These are phyloP conservation scores for Penicillium rolfsii DNA, from an alignment of 2,329 filamentous ascomycete genomes.

Conservation along the genomic window DNA sequence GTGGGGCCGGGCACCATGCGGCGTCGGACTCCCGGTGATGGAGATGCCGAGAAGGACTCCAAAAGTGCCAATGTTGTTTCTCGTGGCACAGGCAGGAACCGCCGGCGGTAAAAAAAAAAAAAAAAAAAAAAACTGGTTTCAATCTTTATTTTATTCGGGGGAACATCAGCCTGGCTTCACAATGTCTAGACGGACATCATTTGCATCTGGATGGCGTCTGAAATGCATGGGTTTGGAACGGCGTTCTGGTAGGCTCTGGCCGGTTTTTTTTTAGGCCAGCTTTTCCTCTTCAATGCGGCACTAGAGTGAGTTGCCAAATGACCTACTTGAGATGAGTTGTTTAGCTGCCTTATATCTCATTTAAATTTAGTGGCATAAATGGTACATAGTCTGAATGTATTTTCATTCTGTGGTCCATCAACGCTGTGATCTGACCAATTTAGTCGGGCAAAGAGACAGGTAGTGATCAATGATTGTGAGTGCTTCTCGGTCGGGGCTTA, in stretches of 20 bases:
- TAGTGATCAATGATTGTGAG: no score
- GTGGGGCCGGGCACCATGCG: constrained; percentile 80
- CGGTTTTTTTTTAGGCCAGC: background rate
- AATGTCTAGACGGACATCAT: constrained; percentile 3
- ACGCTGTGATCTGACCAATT: no score
- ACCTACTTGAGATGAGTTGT: background rate
- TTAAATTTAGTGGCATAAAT: background rate
- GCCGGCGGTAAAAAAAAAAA: constrained; percentile 33
- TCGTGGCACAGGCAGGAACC: constrained; percentile 34
- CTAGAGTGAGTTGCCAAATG: background rate
- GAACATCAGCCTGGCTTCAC: background rate
- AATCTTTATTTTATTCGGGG: background rate
- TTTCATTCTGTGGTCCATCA: no score
- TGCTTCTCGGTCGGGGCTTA: no score
- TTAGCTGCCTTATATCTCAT: background rate
- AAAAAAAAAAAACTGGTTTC: background rate
- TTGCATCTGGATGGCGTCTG: constrained; percentile 22
- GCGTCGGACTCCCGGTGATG: constrained; percentile 74
- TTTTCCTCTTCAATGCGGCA: background rate
- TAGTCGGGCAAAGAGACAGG: no score
- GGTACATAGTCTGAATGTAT: background rate
- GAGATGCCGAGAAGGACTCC: constrained; percentile 35
- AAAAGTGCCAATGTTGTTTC: constrained; percentile 27
- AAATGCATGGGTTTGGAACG: background rate
- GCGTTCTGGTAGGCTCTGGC: constrained; percentile 2